Base-by-base conservation (phyloP, 164 flowering plant genomes). In the Houttuynia cordata region DNA sequence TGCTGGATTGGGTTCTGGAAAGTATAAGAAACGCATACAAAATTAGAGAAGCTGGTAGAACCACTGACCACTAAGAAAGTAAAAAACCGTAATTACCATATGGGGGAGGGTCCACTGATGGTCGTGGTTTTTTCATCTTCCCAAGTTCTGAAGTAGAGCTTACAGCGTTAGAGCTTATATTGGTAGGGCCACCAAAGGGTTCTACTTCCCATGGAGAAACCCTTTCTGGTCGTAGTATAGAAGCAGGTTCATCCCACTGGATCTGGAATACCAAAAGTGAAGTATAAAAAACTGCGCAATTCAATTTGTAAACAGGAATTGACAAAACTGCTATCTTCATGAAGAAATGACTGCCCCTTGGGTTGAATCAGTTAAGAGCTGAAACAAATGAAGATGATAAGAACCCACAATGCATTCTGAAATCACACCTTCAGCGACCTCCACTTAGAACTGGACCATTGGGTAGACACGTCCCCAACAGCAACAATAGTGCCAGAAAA, bases 191-290 rank as follows among this genome's bases (percentile, higher is more conserved):
- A 55, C 73, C 80, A 70, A 73, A 84, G 19, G 82, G 83, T 55
- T 92, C 96, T 15, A 92, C 82, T 67, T 92, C 98, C 98, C 98
- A 92, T 24, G 96, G 89, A 37, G 96, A 92, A 71, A 92, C 91
- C 70, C 81, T 77, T 10, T 87, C 96, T 13, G 95, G 96, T 57
- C 98, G 78, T 54, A 63, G 75, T 47, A 85, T 70, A 18, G 88
- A 68, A 61, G 95, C 83, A 24, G 83, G 79, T 68, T 92, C 96
- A 71, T 92, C 98, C 98, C 98, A 92, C 66, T 87, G 96, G 53
- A 92, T 83, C 98, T 92, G 58, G 25, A 42, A 3, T 12, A 24
- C 61, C 8, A 51, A 39, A 37, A 51, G 30, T n/a, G 47, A 62
- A 37, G 17, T 22, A 23, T 47, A 13, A 17, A 30, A 34, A 39